A percentile compares a stretch with the other conserved stretches of the same genome.
Conservation (phyloP, 352 stramenopile genomes). For the Globisporangium rhizosaccharum region DNA sequence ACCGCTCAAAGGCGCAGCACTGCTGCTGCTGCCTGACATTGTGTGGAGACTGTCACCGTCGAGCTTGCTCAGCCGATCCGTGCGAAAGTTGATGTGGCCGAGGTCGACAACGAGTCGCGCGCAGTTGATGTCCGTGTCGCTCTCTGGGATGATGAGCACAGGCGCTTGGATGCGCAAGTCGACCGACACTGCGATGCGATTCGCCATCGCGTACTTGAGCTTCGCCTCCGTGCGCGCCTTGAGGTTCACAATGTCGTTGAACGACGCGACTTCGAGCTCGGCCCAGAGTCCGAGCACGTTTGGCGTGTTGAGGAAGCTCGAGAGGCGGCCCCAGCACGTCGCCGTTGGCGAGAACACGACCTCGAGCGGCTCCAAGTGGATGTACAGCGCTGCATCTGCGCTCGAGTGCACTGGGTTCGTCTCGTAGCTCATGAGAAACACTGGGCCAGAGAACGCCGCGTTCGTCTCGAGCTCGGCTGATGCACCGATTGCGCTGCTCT, state of each 20-base stretch:
- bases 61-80: constrained; percentile 73
- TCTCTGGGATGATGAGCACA: constrained; percentile 80
- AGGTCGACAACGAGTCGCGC: constrained; percentile 77
- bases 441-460: constrained; percentile 59
- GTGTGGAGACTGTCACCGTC: constrained; percentile 44
- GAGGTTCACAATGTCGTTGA: constrained; percentile 89
- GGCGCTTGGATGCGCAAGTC: constrained; percentile 84
- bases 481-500: constrained; percentile 18
- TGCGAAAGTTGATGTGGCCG: constrained; percentile 80
- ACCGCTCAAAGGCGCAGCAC: constrained; percentile 21
- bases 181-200: constrained; percentile 71
- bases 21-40: constrained; percentile 22
- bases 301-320: constrained; percentile 72
- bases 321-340: constrained; percentile 70
- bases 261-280: constrained; percentile 83
- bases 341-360: constrained; percentile 84
- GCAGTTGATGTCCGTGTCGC: constrained; percentile 75
- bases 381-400: constrained; percentile 68
- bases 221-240: constrained; percentile 85
- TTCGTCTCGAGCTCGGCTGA: constrained; percentile 33
- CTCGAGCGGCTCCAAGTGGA: constrained; percentile 84
- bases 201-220: constrained; percentile 86
- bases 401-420: constrained; percentile 60
- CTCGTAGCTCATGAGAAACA: constrained; percentile 84
- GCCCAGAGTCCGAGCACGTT: constrained; percentile 76